Evolutionary conservation across 2,329 filamentous ascomycete genomes (phyloP).

Genomic region (Emmonsiellopsis sp.): DNA sequence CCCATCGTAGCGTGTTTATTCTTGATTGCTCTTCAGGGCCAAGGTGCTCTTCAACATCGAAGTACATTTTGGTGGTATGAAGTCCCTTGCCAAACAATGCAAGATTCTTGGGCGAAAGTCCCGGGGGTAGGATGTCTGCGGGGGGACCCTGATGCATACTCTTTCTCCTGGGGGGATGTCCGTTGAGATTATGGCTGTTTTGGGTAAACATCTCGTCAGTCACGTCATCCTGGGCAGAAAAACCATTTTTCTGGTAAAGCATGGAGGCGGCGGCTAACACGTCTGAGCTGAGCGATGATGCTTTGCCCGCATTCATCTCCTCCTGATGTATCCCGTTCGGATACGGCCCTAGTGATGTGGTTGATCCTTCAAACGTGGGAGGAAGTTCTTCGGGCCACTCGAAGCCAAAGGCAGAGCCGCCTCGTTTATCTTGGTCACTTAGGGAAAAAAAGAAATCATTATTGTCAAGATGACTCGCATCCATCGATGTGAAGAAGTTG

Average conservation of each 20-base stretch:
- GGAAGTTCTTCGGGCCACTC: slow-evolving; percentile 45
- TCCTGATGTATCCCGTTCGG: slow-evolving; percentile 26
- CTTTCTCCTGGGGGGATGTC: neutral
- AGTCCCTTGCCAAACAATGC: slow-evolving; percentile 15
- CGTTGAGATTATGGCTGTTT: slow-evolving; percentile 3
- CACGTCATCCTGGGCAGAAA: slow-evolving; percentile 21
- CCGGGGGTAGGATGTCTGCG: neutral
- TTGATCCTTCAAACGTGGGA: slow-evolving; percentile 56
- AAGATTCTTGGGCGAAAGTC: neutral
- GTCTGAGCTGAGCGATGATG: slow-evolving; percentile 32
- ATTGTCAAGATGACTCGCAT: slow-evolving; percentile 27
- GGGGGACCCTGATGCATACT: neutral
- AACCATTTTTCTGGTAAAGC: slow-evolving; percentile 29
- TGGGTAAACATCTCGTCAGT: slow-evolving; percentile 18
- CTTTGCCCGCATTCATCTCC: slow-evolving; percentile 16
- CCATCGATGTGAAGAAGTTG: slow-evolving; percentile 36
- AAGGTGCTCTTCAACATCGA: slow-evolving; percentile 25
- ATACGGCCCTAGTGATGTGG: slow-evolving; percentile 45
- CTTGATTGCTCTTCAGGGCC: slow-evolving; percentile 28
- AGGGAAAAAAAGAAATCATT: slow-evolving; percentile 29
- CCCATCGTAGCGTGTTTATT: slow-evolving; percentile 49
- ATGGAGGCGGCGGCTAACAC: slow-evolving; percentile 50
- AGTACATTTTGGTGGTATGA: slow-evolving; percentile 31
- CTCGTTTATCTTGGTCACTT: slow-evolving; percentile 11
- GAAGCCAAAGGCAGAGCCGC: slow-evolving; percentile 12